Evolutionary conservation across 2,329 filamentous ascomycete genomes (phyloP), one percentile per base, ranked within the genome.

Genomic region (Meredithiella fracta): DNA sequence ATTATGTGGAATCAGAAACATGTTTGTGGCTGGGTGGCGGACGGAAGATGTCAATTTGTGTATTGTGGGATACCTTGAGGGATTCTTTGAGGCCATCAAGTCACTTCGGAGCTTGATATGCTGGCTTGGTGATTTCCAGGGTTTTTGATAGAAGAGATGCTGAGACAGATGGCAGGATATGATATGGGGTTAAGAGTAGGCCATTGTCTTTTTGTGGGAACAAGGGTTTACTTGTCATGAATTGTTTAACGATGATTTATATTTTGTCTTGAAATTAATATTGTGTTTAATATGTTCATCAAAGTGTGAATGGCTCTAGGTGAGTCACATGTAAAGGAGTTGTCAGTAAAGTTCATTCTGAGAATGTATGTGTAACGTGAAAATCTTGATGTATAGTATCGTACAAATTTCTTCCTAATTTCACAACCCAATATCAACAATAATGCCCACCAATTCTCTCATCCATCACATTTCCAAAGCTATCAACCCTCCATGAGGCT

Each of bases 51-150:
- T 37, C 51, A 22, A 37, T 47, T 47, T 37, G 25, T 53, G 57
- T 59, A 59, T 54, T 55, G 57, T 59, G 57, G 57, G 54, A 59
- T 59, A 56, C 57, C 26, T 22, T 15, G 49, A 20, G 3, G 14
- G 22, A 17, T 9, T 52, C 15, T 38, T 17, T 52, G 14, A 20
- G 20, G 15, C 20, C 29, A 37, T 14, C 38, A 31, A 25, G 11
- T 31, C 8, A 22, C 40, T 17, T 44, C 40, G n/a, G 8, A n/a
- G 8, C n/a, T 17, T 23, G 20, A 23, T 25, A 20, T 25, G 49
- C 31, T 42, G 14, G 25, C 17, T 20, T 34, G 29, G 15, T 53
- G 37, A 29, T 25, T 31, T 38, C 22, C 20, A 44, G 15, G 34
- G 40, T 17, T 47, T 44, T 42, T 34, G 29, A 15, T 40, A 9